Percentiles rank a stretch among this genome's conserved stretches.
phyloP scores from a whole-genome alignment of 257 asterid species.

The Coffea canephora region DNA sequence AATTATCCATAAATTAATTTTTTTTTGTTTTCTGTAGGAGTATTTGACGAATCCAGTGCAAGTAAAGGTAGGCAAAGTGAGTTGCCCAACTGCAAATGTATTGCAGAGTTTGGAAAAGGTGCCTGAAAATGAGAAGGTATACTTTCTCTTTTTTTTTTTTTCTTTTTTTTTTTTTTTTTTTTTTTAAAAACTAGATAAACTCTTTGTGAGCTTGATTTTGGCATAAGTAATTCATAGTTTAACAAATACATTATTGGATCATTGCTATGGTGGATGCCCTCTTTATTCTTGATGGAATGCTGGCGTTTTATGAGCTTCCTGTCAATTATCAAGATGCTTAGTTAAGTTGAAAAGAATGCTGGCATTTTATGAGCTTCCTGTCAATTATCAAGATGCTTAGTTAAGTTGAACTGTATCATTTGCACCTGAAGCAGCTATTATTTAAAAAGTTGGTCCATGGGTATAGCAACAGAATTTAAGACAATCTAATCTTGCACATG shows the following conservation, averaged over 20 bases:
- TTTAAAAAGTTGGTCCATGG: background rate
- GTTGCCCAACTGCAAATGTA: constrained; percentile 87
- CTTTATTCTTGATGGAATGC: background rate
- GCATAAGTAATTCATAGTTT: background rate
- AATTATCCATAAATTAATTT: no score
- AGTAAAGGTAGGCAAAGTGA: constrained; percentile 84
- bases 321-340: background rate
- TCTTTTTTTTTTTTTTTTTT: constrained; percentile 15
- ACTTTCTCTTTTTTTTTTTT: constrained; percentile 15
- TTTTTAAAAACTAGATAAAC: background rate
- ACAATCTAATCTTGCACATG: background rate
- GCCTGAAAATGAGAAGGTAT: constrained; percentile 80
- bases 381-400: background rate
- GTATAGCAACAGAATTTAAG: background rate
- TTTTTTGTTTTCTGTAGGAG: constrained; percentile 40
- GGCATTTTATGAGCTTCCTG: background rate
- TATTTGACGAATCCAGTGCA: constrained; percentile 78
- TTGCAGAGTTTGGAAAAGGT: constrained; percentile 78
- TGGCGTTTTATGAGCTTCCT: background rate
- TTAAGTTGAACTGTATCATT: background rate
- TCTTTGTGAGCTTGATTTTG: background rate
- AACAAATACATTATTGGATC: background rate
- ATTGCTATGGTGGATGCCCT: background rate
- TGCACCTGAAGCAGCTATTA: background rate
- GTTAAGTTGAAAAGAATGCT: background rate